Evolutionary conservation across 305 asterid species (phyloP).

Genomic region (Fraxinus baroniana): DNA sequence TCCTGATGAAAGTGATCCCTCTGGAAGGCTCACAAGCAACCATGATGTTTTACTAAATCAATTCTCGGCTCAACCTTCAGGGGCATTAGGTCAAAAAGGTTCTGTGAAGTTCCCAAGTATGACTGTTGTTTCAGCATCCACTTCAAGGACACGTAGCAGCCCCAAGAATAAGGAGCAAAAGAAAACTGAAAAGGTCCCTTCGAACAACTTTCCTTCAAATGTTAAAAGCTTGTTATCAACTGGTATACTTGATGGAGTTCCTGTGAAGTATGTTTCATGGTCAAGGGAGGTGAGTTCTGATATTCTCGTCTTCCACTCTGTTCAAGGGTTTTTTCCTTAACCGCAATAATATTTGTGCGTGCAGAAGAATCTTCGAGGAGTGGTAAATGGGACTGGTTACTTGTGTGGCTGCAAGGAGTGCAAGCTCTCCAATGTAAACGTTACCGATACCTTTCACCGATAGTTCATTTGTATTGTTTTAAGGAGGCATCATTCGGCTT

Average conservation of each 20-base stretch:
- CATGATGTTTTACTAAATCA: slow-evolving; percentile 22
- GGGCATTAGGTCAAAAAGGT: background rate
- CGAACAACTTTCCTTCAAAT: slow-evolving; percentile 66
- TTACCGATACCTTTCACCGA: background rate
- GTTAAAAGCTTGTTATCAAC: slow-evolving; percentile 69
- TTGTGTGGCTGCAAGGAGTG: slow-evolving; percentile 74
- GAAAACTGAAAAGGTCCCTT: slow-evolving; percentile 36
- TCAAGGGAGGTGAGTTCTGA: slow-evolving; percentile 64
- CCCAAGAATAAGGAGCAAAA: slow-evolving; percentile 45
- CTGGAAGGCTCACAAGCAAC: slow-evolving; percentile 34
- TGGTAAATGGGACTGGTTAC: slow-evolving; percentile 66
- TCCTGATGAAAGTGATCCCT: slow-evolving; percentile 33
- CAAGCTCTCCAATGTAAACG: slow-evolving; percentile 57
- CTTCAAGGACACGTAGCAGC: background rate
- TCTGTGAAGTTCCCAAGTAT: slow-evolving; percentile 24
- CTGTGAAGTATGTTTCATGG: slow-evolving; percentile 80
- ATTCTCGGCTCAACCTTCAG: slow-evolving; percentile 21
- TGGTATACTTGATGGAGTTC: slow-evolving; percentile 78
- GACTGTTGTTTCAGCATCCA: slow-evolving; percentile 27
- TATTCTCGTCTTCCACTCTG: slow-evolving; percentile 4
- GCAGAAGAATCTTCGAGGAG: slow-evolving; percentile 68
- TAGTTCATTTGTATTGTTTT: background rate
- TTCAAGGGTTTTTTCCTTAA: slow-evolving; percentile 3
- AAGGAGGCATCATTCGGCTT: slow-evolving; percentile 2
- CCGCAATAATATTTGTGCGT: slow-evolving; percentile 14